These are phyloP conservation scores for Crotalaria pallida DNA, from an alignment of 306 rosid genomes.

Conservation along the genomic window DNA sequence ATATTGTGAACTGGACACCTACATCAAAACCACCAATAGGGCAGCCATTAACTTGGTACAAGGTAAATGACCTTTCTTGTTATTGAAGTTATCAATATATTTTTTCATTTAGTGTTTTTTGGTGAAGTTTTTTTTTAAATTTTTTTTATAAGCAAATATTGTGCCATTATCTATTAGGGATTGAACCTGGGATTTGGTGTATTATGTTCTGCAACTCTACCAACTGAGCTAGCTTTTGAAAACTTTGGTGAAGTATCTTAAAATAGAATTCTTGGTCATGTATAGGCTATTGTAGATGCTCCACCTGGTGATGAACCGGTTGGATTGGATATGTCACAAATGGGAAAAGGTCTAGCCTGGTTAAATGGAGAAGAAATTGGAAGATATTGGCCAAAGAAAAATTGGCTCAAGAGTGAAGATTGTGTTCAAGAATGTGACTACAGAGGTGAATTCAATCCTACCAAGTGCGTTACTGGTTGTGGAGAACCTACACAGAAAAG, in stretches of 20 bases:
- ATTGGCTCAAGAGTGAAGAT: constrained; percentile 38
- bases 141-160: no score
- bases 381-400: constrained; percentile 85
- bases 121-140: no score
- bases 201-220: no score
- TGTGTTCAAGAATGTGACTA: constrained; percentile 84
- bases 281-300: constrained; percentile 73
- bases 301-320: constrained; percentile 76
- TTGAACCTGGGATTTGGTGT: no score
- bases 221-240: no score
- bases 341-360: constrained; percentile 99
- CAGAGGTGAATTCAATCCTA: constrained; percentile 76
- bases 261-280: constrained; percentile 8
- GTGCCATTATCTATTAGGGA: no score
- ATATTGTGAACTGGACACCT: constrained; percentile 56
- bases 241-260: not conserved
- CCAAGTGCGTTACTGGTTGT: constrained; percentile 84
- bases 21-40: constrained; percentile 56
- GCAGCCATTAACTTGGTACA: constrained; percentile 90
- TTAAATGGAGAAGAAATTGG: constrained; percentile 97
- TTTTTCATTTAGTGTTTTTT: constrained; percentile 15
- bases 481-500: constrained; percentile 94
- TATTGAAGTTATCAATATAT: constrained; percentile 6
- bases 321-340: constrained; percentile 84
- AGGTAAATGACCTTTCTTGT: constrained; percentile 45